phyloP scores from a whole-genome alignment of 1,284 basidiomycete genomes.

The Pisolithus thermaeus region DNA sequence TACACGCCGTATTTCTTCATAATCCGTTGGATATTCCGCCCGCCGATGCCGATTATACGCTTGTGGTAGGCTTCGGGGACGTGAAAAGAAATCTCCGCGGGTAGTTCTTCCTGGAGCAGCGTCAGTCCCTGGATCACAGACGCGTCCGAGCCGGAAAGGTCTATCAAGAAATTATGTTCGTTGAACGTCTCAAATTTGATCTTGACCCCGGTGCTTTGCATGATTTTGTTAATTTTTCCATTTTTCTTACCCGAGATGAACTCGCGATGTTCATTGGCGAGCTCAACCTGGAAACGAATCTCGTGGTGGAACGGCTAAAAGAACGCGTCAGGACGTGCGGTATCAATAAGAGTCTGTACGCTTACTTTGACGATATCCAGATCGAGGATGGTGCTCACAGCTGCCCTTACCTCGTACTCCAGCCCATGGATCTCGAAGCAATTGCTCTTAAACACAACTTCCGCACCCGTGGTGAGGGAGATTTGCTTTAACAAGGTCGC shows the following conservation, averaged over 20 bases:
- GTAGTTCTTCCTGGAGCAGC: constrained; percentile 92
- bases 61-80: constrained; percentile 99
- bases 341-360: not conserved
- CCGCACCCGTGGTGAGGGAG: constrained; percentile 83
- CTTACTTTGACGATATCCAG: constrained; percentile 84
- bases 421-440: constrained; percentile 98
- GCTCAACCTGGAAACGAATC: constrained; percentile 97
- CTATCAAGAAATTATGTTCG: constrained; percentile 98
- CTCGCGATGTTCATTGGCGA: constrained; percentile 96
- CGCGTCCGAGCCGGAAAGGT: constrained; percentile 78
- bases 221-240: constrained; percentile 98
- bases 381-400: constrained; percentile 84
- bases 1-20: constrained; percentile 99
- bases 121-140: constrained; percentile 86
- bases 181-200: constrained; percentile 99
- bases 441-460: constrained; percentile 96
- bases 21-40: constrained; percentile 97
- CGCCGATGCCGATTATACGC: constrained; percentile 97
- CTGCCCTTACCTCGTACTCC: constrained; percentile 86
- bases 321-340: constrained; percentile 29
- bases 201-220: constrained; percentile 93
- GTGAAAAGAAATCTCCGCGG: constrained; percentile 99
- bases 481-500: constrained; percentile 84
- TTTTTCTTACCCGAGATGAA: constrained; percentile 99
- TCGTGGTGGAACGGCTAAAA: constrained; percentile 87